Percentiles rank a stretch among this genome's conserved stretches.
phyloP scores from a whole-genome alignment of 495 filamentous ascomycete species.

The Hypoxylon crocopeplum region DNA sequence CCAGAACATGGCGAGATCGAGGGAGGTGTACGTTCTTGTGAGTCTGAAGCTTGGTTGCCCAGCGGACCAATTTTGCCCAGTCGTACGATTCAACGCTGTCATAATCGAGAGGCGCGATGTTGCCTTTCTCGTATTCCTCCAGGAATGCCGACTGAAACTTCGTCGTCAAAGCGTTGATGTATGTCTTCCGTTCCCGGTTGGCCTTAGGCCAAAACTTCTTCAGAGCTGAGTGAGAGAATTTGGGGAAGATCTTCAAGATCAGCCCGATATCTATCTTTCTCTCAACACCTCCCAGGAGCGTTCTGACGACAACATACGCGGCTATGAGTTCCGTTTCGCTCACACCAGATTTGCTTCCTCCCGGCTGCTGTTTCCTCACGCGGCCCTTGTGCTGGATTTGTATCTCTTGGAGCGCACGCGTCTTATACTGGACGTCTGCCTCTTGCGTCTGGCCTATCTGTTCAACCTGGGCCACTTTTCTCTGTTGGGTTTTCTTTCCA shows the following conservation, averaged over 20 bases:
- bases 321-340: conserved; percentile 61
- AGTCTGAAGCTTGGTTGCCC: conserved; percentile 59
- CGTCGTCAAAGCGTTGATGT: conserved; percentile 71
- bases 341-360: conserved; percentile 45
- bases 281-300: conserved; percentile 75
- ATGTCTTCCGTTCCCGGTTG: conserved; percentile 62
- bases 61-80: conserved; percentile 76
- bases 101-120: conserved; percentile 75
- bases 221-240: conserved; percentile 62
- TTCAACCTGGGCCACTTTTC: too few species aligned
- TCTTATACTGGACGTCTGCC: conserved; percentile 46
- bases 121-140: conserved; percentile 72
- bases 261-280: conserved; percentile 76
- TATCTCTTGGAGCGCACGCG: conserved; percentile 47
- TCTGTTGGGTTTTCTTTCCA: background rate
- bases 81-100: conserved; percentile 74
- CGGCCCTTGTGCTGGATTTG: conserved; percentile 47
- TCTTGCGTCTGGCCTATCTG: conserved; percentile 19
- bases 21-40: conserved; percentile 48
- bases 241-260: conserved; percentile 69
- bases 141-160: conserved; percentile 81
- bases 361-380: conserved; percentile 36
- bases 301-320: conserved; percentile 76
- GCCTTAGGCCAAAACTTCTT: conserved; percentile 66
- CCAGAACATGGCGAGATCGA: conserved; percentile 41